Percentiles rank a stretch among this genome's conserved stretches.
Evolutionary conservation across 2,329 filamentous ascomycete species (phyloP).

Genomic region (Didymellaceae sp.): DNA sequence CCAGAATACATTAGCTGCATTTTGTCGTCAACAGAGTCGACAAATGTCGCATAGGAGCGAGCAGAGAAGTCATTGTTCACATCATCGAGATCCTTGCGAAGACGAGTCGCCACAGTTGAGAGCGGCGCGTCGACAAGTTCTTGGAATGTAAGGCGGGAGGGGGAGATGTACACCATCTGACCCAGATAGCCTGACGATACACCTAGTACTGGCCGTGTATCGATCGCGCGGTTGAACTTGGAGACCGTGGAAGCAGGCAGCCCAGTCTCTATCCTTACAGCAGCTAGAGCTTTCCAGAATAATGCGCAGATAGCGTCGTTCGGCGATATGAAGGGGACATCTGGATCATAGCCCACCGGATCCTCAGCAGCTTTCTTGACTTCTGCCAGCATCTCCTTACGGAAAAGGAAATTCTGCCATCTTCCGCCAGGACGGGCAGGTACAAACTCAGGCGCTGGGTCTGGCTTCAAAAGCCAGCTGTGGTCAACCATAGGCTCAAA

Average conservation of each 20-base stretch:
- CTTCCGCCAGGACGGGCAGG: constrained; percentile 13
- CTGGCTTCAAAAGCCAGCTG: constrained; percentile 16
- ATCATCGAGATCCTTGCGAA: constrained; percentile 31
- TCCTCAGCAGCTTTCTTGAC: constrained; percentile 25
- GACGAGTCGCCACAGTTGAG: constrained; percentile 17
- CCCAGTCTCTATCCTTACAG: constrained; percentile 28
- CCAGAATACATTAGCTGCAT: constrained; percentile 34
- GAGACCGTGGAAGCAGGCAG: constrained; percentile 16
- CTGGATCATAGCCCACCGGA: constrained; percentile 22
- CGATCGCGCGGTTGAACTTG: constrained; percentile 38
- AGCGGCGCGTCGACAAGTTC: constrained; percentile 27
- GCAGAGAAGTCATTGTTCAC: constrained; percentile 31
- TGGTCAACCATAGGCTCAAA: constrained; percentile 22
- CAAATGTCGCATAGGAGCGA: constrained; percentile 41
- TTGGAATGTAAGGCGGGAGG: constrained; percentile 25
- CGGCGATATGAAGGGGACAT: constrained; percentile 32
- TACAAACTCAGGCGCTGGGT: constrained; percentile 4
- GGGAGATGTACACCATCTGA: constrained; percentile 32
- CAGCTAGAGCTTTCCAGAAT: constrained; percentile 42
- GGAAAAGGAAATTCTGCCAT: constrained; percentile 31
- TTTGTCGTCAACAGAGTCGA: constrained; percentile 35
- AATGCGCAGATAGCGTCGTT: constrained; percentile 46
- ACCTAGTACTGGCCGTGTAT: constrained; percentile 30
- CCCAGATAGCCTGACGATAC: constrained; percentile 40
- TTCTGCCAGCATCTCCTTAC: constrained; percentile 11